These are phyloP conservation scores for Stephania cephalantha DNA, from an alignment of 164 flowering plant genomes.

Conservation along the genomic window DNA sequence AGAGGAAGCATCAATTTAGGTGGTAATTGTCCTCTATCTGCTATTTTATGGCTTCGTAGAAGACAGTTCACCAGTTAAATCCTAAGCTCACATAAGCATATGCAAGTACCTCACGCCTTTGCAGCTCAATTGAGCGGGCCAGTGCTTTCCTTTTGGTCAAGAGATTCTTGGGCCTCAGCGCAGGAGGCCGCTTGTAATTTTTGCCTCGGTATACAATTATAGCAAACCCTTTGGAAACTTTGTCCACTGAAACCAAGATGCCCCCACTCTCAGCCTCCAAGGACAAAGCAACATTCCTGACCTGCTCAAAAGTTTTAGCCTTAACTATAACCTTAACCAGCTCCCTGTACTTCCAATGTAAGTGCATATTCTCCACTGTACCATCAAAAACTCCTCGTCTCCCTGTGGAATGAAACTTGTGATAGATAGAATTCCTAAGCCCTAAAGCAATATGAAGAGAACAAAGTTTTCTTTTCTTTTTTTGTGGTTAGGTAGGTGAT, in stretches of 20 bases:
- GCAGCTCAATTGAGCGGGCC: constrained; percentile 92
- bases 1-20: too few relatives aligned
- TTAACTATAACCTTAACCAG: constrained; percentile 71
- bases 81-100: background rate
- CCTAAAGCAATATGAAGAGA: background rate
- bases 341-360: constrained; percentile 97
- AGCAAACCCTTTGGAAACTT: constrained; percentile 80
- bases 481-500: background rate
- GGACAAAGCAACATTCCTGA: constrained; percentile 61
- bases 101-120: constrained; percentile 73
- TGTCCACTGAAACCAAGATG: constrained; percentile 83
- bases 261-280: constrained; percentile 98
- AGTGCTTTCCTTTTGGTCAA: constrained; percentile 91
- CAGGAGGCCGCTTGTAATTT: constrained; percentile 69
- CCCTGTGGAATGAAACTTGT: constrained; percentile 46
- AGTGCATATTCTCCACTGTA: constrained; percentile 95
- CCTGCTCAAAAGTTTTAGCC: constrained; percentile 65
- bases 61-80: background rate
- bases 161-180: constrained; percentile 81
- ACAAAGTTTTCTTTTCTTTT: background rate
- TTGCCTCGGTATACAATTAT: constrained; percentile 75
- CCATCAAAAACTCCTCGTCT: constrained; percentile 97
- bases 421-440: background rate
- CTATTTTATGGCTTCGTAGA: too few relatives aligned
- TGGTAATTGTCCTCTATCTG: too few relatives aligned